These are phyloP conservation scores for Plasmodium vivax DNA, from an alignment of 169 alveolate species.

Conservation along the genomic window DNA sequence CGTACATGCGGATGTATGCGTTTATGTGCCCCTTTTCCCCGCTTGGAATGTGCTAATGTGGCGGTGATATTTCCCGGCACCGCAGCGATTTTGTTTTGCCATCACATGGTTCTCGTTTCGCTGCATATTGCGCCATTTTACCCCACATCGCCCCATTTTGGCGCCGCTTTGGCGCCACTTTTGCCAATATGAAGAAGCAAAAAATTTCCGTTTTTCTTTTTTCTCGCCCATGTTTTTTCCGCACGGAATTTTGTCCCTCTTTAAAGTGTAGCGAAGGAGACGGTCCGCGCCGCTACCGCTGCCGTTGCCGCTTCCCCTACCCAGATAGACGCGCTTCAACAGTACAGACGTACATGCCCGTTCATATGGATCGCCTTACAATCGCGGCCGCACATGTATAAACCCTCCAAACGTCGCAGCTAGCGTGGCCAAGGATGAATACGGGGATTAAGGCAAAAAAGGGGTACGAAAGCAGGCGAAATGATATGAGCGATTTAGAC, in stretches of 20 bases:
- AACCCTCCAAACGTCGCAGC: not conserved
- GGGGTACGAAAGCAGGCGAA: not conserved
- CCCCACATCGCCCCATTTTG: not conserved
- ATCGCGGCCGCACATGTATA: not conserved
- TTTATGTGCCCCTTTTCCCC: not conserved
- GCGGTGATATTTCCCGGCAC: not conserved
- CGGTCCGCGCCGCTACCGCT: not conserved
- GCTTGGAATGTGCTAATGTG: not conserved
- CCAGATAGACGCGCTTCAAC: not conserved
- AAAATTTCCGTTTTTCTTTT: not conserved
- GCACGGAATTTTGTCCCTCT: not conserved
- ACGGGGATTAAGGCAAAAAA: slow-evolving; percentile 6
- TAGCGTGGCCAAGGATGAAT: slow-evolving; percentile 20
- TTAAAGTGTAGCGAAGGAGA: not conserved
- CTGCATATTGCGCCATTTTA: not conserved
- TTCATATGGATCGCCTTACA: not conserved
- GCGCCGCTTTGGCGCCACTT: not conserved
- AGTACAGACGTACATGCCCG: not conserved
- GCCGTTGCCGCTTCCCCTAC: too few species aligned
- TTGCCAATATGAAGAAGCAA: not conserved
- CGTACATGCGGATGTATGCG: not conserved
- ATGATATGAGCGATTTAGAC: slow-evolving; percentile 12
- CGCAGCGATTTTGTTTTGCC: not conserved
- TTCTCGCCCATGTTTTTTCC: not conserved
- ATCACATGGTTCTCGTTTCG: not conserved